Percentiles rank a stretch among this genome's conserved stretches.
These are phyloP conservation scores for Phytophthora agathidicida DNA, from an alignment of 352 stramenopile genomes.

Conservation along the genomic window DNA sequence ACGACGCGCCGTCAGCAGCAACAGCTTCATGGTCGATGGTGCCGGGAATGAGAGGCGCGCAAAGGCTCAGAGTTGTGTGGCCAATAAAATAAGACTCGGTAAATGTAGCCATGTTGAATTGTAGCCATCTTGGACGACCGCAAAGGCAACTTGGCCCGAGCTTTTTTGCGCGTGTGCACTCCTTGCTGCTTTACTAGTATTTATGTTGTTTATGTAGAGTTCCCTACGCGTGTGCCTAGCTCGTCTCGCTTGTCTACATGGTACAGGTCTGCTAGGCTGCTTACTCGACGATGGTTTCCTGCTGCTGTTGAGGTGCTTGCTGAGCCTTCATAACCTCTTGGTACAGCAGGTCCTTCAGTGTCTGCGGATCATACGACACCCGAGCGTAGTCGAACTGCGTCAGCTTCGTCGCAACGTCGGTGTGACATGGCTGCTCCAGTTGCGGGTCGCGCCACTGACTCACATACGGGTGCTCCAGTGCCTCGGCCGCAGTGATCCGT, in stretches of 20 bases:
- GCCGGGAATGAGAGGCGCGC: slow-evolving; percentile 28
- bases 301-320: slow-evolving; percentile 12
- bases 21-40: slow-evolving; percentile 50
- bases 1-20: slow-evolving; percentile 43
- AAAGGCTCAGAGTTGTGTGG: too few species aligned
- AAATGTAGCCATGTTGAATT: too few species aligned
- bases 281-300: slow-evolving; percentile 27
- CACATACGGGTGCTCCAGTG: slow-evolving; percentile 91
- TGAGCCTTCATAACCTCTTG: slow-evolving; percentile 86
- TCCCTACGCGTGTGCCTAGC: background rate
- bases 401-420: slow-evolving; percentile 58
- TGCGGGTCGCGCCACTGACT: slow-evolving; percentile 75
- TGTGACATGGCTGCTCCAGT: slow-evolving; percentile 61
- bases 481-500: slow-evolving; percentile 85
- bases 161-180: too few species aligned
- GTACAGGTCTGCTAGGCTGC: slow-evolving; percentile 14
- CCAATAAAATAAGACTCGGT: too few species aligned
- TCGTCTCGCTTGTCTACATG: slow-evolving; percentile 30
- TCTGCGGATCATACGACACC: slow-evolving; percentile 70
- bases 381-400: slow-evolving; percentile 81
- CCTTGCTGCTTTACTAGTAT: slow-evolving; percentile 16
- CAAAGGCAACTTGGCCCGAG: too few species aligned
- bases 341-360: slow-evolving; percentile 81
- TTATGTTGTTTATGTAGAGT: slow-evolving; percentile 7
- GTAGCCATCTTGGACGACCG: background rate